Conservation (phyloP, 306 rosid species). For the Quillaja saponaria region DNA sequence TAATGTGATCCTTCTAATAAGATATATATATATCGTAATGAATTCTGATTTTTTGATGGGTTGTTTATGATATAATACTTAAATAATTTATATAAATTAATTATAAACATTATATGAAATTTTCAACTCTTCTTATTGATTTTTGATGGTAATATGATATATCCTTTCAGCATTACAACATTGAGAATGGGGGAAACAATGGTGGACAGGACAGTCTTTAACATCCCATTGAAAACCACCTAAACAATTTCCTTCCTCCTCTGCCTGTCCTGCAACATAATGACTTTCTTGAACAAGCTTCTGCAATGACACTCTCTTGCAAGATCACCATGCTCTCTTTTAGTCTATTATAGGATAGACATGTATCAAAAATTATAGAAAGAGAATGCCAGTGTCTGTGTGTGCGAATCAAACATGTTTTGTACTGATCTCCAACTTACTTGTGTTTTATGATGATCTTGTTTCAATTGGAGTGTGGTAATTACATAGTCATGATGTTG, state of each 20-base stretch:
- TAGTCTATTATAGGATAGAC: neutral
- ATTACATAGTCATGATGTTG: neutral
- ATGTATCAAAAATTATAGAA: neutral
- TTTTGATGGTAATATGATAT: too few species aligned
- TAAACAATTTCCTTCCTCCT: constrained; percentile 30
- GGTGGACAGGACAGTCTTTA: neutral
- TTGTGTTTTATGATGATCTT: constrained; percentile 1
- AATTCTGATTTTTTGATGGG: too few species aligned
- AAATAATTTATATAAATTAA: too few species aligned
- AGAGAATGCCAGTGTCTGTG: neutral
- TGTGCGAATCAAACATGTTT: too few species aligned
- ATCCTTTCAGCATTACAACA: too few species aligned
- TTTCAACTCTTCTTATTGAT: too few species aligned
- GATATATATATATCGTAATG: too few species aligned
- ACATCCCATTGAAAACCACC: constrained; percentile 33
- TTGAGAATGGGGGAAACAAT: too few species aligned
- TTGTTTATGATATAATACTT: too few species aligned
- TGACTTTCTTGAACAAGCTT: constrained; percentile 25
- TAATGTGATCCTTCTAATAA: too few species aligned
- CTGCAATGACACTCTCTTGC: constrained; percentile 28
- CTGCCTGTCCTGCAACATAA: constrained; percentile 1
- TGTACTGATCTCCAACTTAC: constrained; percentile 8
- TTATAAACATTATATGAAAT: too few species aligned
- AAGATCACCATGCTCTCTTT: constrained; percentile 2
- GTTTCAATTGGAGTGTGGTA: neutral